Evolutionary conservation across 192 early-diverging fungal genomes (phyloP).

Genomic region (Backusella luteola): DNA sequence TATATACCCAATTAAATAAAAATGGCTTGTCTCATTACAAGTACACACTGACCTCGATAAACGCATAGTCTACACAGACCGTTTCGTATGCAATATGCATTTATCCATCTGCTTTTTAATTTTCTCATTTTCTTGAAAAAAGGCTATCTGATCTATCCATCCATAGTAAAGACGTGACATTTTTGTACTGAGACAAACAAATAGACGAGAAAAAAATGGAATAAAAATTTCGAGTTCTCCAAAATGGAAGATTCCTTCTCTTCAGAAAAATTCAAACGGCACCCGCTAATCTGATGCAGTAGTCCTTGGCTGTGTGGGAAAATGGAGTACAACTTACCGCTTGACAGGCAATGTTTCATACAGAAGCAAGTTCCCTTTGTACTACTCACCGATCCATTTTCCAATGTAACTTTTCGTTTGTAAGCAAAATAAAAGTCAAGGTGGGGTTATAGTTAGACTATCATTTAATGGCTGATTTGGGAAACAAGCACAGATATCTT

Average conservation of each 20-base stretch:
- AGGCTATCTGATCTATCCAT: background rate
- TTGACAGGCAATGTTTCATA: conserved; percentile 3
- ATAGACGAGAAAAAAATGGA: background rate
- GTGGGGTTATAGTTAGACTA: background rate
- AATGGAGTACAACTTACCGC: background rate
- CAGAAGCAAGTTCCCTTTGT: background rate
- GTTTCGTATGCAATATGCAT: too few relatives aligned
- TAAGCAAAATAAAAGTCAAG: background rate
- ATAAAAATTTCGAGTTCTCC: background rate
- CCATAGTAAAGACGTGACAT: background rate
- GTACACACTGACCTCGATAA: too few relatives aligned
- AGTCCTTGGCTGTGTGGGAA: background rate
- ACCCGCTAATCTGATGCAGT: background rate
- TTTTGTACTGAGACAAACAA: background rate
- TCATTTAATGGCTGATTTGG: background rate
- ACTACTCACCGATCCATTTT: background rate
- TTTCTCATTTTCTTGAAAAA: background rate
- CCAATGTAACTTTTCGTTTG: background rate
- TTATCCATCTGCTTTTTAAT: background rate
- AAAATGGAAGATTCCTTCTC: background rate
- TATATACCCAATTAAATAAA: too few relatives aligned
- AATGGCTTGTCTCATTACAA: too few relatives aligned
- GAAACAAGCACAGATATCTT: background rate
- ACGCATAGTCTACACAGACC: too few relatives aligned
- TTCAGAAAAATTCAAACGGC: background rate